Percentiles rank a stretch among this genome's conserved stretches.
Conservation (phyloP, 2,329 filamentous ascomycete genomes). For the Magnaporthales sp. region DNA sequence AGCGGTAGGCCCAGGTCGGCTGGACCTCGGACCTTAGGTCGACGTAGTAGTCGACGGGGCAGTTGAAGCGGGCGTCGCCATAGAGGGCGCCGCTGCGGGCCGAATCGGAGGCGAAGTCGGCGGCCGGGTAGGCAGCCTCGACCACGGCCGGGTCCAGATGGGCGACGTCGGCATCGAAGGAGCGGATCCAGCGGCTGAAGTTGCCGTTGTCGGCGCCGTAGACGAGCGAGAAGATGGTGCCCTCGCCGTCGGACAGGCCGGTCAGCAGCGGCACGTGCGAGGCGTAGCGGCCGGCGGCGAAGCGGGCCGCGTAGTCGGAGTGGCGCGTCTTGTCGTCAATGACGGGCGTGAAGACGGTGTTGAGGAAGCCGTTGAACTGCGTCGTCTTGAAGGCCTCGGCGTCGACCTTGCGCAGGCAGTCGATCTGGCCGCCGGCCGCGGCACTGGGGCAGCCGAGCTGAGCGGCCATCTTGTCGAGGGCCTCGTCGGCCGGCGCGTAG, state of each 20-base stretch:
- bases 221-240: constrained; percentile 4
- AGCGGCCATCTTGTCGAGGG: neutral
- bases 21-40: neutral
- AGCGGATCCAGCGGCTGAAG: neutral
- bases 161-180: constrained; percentile 3
- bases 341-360: constrained; percentile 3
- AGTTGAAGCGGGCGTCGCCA: constrained; percentile 4
- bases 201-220: constrained; percentile 4
- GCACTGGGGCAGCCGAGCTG: constrained; percentile 1
- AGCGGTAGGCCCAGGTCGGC: constrained; percentile 2
- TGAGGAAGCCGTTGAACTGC: constrained; percentile 2
- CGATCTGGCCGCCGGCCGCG: constrained; percentile 1
- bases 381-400: neutral
- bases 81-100: neutral
- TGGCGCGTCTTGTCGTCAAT: constrained; percentile 2
- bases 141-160: neutral
- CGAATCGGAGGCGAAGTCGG: neutral
- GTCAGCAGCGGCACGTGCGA: constrained; percentile 4
- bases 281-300: constrained; percentile 1
- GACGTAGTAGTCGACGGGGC: constrained; percentile 3
- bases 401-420: constrained; percentile 1
- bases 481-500: neutral
- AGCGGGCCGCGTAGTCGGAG: constrained; percentile 1
- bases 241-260: constrained; percentile 1
- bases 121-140: constrained; percentile 2